Evolutionary conservation across 441 rosid species (phyloP).

Genomic region (Macaranga tanarius): DNA sequence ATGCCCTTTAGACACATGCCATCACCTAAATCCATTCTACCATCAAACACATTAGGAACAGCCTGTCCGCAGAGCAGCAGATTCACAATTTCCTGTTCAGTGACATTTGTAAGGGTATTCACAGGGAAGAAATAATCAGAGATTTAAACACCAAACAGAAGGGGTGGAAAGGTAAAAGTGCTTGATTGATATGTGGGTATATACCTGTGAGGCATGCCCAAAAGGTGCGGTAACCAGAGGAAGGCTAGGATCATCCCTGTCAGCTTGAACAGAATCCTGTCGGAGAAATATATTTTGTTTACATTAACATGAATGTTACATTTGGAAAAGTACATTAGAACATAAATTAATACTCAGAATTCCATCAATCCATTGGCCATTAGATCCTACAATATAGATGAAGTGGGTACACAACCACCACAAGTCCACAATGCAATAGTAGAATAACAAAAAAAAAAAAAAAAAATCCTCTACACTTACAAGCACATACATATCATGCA

Average conservation of each 20-base stretch:
- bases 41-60: conserved; percentile 92
- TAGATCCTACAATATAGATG: background rate
- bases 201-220: conserved; percentile 99
- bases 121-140: background rate
- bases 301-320: conserved; percentile 9
- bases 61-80: conserved; percentile 93
- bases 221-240: conserved; percentile 97
- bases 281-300: conserved; percentile 14
- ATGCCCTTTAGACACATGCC: conserved; percentile 90
- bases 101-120: conserved; percentile 13
- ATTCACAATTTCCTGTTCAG: conserved; percentile 88
- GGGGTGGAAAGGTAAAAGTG: too few relatives aligned
- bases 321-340: background rate
- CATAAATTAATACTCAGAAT: background rate
- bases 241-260: conserved; percentile 89
- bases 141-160: background rate
- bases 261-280: conserved; percentile 83
- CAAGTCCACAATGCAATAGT: background rate
- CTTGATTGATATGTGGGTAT: background rate
- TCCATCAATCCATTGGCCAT: background rate
- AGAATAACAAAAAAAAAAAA: background rate
- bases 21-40: conserved; percentile 94
- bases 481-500: background rate
- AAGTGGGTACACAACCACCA: background rate
- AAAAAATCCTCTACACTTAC: background rate